Base-by-base conservation (phyloP, 2,329 filamentous ascomycete species). In the Cryphonectria radicalis region DNA sequence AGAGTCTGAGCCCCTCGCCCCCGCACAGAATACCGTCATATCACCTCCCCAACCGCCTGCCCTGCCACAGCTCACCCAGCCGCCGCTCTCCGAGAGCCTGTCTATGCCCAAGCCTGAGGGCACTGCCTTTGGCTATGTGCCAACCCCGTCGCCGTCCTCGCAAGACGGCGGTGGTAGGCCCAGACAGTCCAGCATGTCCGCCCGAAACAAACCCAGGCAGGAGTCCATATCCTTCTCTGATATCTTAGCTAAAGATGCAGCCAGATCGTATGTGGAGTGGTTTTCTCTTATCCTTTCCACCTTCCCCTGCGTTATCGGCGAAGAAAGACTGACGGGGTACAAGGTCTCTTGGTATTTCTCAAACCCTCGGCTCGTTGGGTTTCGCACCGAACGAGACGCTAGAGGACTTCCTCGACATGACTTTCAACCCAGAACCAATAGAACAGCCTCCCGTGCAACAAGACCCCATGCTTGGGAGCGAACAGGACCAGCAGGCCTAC, bases 311-410 rank as follows among this genome's bases (percentile, higher is more conserved):
- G 1, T 17, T n/a, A 2, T 2, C 17, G 55, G n/a, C 11, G 11
- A 42, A 53, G 11, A 5, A 28, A 42, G 35, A 43, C 68, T 75
- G 13, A 74, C 70, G 8, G 0, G 19, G 28, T n/a, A 37, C 37
- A 70, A 81, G 80, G 35, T 76, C 78, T 7, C 75, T 77, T 14
- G 77, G 76, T n/a, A 78, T 79, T 67, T 79, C 78, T 1, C 78
- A 80, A 63, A 81, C 79, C 4, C 77, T 82, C 3, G 79, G 78
- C 2, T 79, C 79, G 10, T 78, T 82, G 0, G 80, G 80, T 0
- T 82, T 82, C 66, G 80, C 79, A 4, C 78, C 80, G 0, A 77
- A 79, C 68, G 80, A 82, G 70, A 82, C 80, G 2, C 74, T 81
- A 14, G 77, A 78, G 65, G 80, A 82, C 70, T 82, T 82, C 55